Evolutionary conservation across 2,329 filamentous ascomycete species (phyloP).

Genomic region (Seiridium cupressi): DNA sequence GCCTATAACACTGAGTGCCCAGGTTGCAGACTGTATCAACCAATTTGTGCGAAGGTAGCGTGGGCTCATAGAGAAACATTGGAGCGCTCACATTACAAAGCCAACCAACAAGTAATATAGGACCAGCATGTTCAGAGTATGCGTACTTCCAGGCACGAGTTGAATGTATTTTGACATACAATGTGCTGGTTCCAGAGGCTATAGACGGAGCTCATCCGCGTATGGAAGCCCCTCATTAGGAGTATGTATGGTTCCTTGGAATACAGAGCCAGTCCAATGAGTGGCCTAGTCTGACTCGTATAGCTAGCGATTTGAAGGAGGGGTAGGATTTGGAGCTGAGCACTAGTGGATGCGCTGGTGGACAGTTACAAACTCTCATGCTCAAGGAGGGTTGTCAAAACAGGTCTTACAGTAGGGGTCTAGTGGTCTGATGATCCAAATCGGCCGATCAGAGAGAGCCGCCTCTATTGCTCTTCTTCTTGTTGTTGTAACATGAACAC

Average conservation of each 20-base stretch:
- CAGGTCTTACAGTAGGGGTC: background rate
- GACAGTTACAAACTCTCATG: background rate
- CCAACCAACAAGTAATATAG: too few species aligned
- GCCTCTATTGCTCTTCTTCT: too few species aligned
- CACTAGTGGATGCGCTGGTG: background rate
- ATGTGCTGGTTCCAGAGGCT: background rate
- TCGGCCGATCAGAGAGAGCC: too few species aligned
- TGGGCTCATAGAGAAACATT: background rate
- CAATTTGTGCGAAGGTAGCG: background rate
- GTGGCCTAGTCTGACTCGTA: background rate
- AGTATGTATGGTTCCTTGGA: background rate
- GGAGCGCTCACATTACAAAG: background rate
- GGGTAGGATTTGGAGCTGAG: background rate
- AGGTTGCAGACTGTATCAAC: slow-evolving; percentile 42
- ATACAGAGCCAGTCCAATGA: background rate
- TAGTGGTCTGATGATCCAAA: background rate
- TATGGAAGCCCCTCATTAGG: background rate
- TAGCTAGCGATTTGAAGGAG: background rate
- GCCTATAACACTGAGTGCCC: slow-evolving; percentile 58
- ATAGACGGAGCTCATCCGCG: background rate
- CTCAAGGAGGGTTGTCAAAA: background rate
- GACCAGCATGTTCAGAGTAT: too few species aligned
- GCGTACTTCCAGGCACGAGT: too few species aligned
- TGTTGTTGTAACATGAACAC: too few species aligned
- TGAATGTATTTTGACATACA: too few species aligned